phyloP scores from a whole-genome alignment of 108 stramenopile genomes.

The Cylindrotheca closterium region DNA sequence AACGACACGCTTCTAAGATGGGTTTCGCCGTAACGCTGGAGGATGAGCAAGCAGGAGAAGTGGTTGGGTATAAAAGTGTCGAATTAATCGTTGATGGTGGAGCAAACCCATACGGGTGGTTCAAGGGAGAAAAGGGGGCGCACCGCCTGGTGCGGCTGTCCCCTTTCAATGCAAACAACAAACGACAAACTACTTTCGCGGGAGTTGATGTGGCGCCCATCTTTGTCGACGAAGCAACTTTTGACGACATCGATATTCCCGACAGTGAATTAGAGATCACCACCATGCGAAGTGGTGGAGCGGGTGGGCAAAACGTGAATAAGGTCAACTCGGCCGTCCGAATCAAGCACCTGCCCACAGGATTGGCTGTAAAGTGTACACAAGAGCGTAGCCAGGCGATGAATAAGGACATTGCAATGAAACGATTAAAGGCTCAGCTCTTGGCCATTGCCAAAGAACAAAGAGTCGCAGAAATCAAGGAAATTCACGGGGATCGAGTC shows the following conservation, averaged over 20 bases:
- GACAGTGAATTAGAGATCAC: conserved; percentile 84
- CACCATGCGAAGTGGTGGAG: conserved; percentile 87
- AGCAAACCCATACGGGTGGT: conserved; percentile 75
- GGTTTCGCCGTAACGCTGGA: conserved; percentile 57
- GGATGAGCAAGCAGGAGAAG: conserved; percentile 67
- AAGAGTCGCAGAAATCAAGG: conserved; percentile 56
- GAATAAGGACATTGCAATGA: conserved; percentile 88
- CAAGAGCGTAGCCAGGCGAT: conserved; percentile 92
- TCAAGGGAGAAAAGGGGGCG: conserved; percentile 92
- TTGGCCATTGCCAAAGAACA: conserved; percentile 76
- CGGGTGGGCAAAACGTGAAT: conserved; percentile 99
- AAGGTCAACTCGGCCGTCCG: conserved; percentile 98
- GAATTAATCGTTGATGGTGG: conserved; percentile 60
- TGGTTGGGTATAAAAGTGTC: conserved; percentile 88
- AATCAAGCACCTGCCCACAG: conserved; percentile 95
- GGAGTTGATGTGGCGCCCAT: conserved; percentile 92
- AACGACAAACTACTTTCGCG: conserved; percentile 96
- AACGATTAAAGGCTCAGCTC: conserved; percentile 83
- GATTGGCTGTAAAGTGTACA: conserved; percentile 89
- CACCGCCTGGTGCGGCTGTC: conserved; percentile 90
- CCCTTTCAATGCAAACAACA: conserved; percentile 94
- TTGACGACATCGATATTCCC: conserved; percentile 69
- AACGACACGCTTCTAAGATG: conserved; percentile 59
- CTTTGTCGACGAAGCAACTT: conserved; percentile 66
- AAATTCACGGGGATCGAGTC: conserved; percentile 82